Conservation (phyloP, 1,284 basidiomycete genomes). For the Cryptococcus sp. region DNA sequence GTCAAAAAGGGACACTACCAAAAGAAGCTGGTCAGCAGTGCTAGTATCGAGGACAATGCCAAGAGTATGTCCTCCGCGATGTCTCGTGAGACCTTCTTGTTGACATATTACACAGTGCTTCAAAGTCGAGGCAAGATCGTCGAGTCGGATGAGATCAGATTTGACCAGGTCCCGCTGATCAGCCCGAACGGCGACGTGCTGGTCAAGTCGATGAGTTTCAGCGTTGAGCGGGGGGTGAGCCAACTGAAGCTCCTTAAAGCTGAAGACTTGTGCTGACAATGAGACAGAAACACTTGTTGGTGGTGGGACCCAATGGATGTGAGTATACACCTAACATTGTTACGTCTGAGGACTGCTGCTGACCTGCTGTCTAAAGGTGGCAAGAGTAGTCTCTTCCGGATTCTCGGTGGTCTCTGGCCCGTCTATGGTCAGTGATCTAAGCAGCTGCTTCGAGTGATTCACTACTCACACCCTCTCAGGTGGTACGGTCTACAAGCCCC, state of each 20-base stretch:
- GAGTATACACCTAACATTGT: conserved; percentile 1
- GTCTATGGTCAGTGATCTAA: conserved; percentile 64
- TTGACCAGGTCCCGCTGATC: conserved; percentile 90
- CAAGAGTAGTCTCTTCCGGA: conserved; percentile 87
- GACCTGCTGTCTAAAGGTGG: conserved; percentile 60
- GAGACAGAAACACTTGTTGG: conserved; percentile 77
- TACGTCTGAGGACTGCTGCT: conserved; percentile 28
- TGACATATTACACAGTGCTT: conserved; percentile 59
- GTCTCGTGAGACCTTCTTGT: not conserved
- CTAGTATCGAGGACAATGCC: conserved; percentile 72
- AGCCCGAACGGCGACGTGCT: conserved; percentile 94
- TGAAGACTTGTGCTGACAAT: conserved; percentile 3
- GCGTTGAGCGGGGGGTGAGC: conserved; percentile 76
- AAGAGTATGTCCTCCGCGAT: conserved; percentile 57
- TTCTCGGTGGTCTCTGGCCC: conserved; percentile 94
- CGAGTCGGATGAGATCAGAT: conserved; percentile 77
- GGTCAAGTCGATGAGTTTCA: conserved; percentile 77
- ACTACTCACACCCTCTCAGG: conserved; percentile 52
- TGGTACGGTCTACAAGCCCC: conserved; percentile 88
- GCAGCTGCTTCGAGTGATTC: too few relatives aligned
- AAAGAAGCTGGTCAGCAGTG: conserved; percentile 77
- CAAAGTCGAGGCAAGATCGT: conserved; percentile 73
- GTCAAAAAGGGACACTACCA: conserved; percentile 80
- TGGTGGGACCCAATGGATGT: conserved; percentile 85
- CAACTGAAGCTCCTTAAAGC: not conserved